phyloP scores from a whole-genome alignment of 2,329 filamentous ascomycete genomes.

The Botrytis aclada region DNA sequence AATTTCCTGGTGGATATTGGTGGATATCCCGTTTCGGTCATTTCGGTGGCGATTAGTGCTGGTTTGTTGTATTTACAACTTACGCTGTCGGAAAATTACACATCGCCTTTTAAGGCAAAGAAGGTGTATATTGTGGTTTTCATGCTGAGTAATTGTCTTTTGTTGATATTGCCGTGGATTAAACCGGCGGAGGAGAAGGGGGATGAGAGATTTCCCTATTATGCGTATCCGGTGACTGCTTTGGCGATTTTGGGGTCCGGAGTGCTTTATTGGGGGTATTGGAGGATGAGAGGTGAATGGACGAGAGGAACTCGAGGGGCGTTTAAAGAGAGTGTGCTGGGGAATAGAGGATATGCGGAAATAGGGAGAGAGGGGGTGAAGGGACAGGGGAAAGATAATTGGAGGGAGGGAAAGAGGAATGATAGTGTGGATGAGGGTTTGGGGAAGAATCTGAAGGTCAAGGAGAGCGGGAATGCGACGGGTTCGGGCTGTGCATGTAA shows the following conservation, averaged over 20 bases:
- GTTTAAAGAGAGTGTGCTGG: not conserved
- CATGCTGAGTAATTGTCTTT: not conserved
- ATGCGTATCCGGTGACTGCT: not conserved
- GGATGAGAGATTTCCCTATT: not conserved
- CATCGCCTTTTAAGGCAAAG: not conserved
- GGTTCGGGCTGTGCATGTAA: not conserved
- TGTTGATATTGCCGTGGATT: not conserved
- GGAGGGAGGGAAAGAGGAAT: not conserved
- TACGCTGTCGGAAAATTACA: not conserved
- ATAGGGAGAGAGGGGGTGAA: not conserved
- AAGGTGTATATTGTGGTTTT: not conserved
- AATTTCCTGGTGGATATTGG: not conserved
- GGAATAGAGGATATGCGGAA: not conserved
- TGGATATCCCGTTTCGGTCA: not conserved
- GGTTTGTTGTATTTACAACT: not conserved
- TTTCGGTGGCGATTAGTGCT: not conserved
- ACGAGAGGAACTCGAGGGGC: too few relatives aligned
- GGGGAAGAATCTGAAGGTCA: accelerated
- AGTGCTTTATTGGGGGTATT: not conserved
- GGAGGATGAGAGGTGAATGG: not conserved
- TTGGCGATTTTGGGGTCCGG: not conserved
- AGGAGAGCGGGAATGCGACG: not conserved
- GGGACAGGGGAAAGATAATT: not conserved
- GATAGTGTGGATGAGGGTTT: accelerated
- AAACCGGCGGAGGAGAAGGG: not conserved